Evolutionary conservation across 2,329 filamentous ascomycete genomes (phyloP), one percentile per base, ranked within the genome.

Genomic region (Trichoderma simmonsii): DNA sequence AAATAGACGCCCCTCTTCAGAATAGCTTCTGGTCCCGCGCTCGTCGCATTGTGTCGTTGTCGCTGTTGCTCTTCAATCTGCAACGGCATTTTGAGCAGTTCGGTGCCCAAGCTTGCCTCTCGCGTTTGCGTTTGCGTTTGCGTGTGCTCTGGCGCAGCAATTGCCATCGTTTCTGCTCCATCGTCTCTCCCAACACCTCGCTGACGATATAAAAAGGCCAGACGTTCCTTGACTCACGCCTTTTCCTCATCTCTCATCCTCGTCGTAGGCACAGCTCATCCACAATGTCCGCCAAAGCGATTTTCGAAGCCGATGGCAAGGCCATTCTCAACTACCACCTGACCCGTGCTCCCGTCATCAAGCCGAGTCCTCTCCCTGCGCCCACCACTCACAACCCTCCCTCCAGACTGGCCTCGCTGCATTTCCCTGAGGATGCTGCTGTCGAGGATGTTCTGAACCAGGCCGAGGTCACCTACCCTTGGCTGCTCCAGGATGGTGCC

Each of bases 251-350:
- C 51, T 59, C 60, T 64, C 43, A 74, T 73, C 73, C 73, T 75
- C 75, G 74, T 75, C 73, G 73, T 75, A 74, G 71, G 76, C 74
- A 73, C 76, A 77, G 76, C 75, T 75, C 79, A 81, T 75, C 79
- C 79, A 82, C 73, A 78, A 85, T 85, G 83, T 85, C 83, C 77
- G 83, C 96, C 85, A 99, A 99, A 88, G 93, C 95, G 78, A 98
- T 99, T 83, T 86, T 93, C 89, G 96, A 99, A 89, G 95, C 95
- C 89, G 96, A 99, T 88, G 96, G 96, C 90, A 99, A 99, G 93
- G 96, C 96, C 90, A 98, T 99, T 88, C 90, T 99, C 90, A 98
- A 98, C 93, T 99, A 98, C 90, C 96, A 98, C 89, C 94, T 99
- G 86, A 98, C 96, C 79, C 93, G 96, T 83, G 94, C 96, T 78